These are phyloP conservation scores for Aspergillus sp. DNA, from an alignment of 2,329 filamentous ascomycete genomes.

Conservation along the genomic window DNA sequence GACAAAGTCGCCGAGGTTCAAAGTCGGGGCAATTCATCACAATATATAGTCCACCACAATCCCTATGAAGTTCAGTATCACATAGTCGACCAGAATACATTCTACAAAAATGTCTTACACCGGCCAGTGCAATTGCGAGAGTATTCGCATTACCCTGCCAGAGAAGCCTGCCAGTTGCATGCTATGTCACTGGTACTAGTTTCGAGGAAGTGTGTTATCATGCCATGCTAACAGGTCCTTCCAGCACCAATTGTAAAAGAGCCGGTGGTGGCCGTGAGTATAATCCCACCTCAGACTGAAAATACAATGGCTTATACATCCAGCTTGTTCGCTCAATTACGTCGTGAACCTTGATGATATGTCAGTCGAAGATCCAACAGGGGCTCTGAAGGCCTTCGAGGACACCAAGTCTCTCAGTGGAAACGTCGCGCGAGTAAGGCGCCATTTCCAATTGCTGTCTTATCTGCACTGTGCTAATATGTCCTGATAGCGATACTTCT, in stretches of 20 bases:
- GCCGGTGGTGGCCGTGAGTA: constrained; percentile 14
- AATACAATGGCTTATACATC: background rate
- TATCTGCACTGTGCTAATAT: background rate
- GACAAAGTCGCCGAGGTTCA: too few relatives aligned
- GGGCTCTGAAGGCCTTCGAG: constrained; percentile 8
- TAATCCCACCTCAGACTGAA: background rate
- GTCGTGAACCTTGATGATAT: constrained; percentile 11
- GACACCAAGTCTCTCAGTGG: constrained; percentile 12
- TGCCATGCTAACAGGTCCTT: background rate
- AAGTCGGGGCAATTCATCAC: too few relatives aligned
- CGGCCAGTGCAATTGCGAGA: constrained; percentile 20
- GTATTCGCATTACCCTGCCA: constrained; percentile 14
- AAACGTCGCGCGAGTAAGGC: constrained; percentile 9
- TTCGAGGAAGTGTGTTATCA: background rate
- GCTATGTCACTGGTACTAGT: constrained; percentile 18
- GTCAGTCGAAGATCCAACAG: constrained; percentile 10
- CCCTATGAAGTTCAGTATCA: too few relatives aligned
- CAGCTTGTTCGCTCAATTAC: constrained; percentile 23
- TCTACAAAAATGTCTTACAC: constrained; percentile 16
- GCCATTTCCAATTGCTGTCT: background rate
- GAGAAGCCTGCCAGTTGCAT: constrained; percentile 10
- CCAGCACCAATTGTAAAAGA: constrained; percentile 15
- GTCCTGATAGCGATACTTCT: constrained; percentile 16
- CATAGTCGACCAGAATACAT: too few relatives aligned
- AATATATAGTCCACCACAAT: too few relatives aligned